Evolutionary conservation across 768 basidiomycete genomes (phyloP).

Genomic region (Lactifluus echinatus): DNA sequence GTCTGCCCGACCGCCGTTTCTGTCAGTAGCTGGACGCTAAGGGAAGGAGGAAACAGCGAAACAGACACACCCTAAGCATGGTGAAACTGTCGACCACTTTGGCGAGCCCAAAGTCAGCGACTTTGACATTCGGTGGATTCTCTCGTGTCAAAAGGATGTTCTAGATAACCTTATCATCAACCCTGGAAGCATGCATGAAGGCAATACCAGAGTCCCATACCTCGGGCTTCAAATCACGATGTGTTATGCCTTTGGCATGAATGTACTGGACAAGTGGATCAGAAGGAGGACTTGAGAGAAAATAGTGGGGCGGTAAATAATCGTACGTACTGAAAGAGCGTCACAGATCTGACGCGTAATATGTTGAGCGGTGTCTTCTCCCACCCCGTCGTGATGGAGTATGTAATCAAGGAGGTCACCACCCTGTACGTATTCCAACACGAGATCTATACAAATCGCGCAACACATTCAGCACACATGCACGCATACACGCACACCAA

Average conservation of each 20-base stretch:
- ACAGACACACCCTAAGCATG: conserved; percentile 55
- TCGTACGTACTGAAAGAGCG: conserved; percentile 51
- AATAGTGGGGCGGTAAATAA: neutral
- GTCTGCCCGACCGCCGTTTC: conserved; percentile 39
- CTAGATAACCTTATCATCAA: conserved; percentile 28
- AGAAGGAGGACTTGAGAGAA: neutral
- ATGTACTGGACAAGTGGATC: conserved; percentile 39
- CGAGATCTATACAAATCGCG: conserved; percentile 44
- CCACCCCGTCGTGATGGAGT: conserved; percentile 45
- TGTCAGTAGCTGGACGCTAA: neutral
- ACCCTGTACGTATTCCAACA: conserved; percentile 78
- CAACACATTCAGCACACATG: neutral
- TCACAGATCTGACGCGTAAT: conserved; percentile 80
- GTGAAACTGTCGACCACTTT: conserved; percentile 80
- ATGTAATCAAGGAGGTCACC: conserved; percentile 86
- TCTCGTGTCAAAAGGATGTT: conserved; percentile 78
- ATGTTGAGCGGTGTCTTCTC: conserved; percentile 50
- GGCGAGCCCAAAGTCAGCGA: conserved; percentile 94
- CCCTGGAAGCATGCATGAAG: too few species aligned
- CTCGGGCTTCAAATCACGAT: conserved; percentile 92
- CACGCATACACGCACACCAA: too few species aligned
- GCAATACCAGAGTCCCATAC: conserved; percentile 27
- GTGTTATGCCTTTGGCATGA: conserved; percentile 69
- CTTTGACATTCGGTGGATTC: conserved; percentile 65
- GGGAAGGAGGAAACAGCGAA: neutral